These are phyloP conservation scores for Austroboletus novae-zelandiae DNA, from an alignment of 1,284 basidiomycete species.

Conservation along the genomic window DNA sequence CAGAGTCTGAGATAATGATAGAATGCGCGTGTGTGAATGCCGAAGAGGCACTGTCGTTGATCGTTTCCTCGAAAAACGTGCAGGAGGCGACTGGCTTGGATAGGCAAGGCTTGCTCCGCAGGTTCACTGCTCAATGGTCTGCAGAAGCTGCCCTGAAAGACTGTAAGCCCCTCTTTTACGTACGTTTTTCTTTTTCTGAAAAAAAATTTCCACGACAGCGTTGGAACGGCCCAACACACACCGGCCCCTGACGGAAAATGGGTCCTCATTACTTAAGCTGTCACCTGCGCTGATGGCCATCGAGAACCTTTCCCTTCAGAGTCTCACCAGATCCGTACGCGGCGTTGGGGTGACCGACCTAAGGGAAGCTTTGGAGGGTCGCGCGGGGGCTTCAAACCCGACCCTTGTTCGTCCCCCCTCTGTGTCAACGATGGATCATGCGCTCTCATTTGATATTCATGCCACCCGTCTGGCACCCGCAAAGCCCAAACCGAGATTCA, in stretches of 20 bases:
- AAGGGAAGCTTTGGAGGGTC: conserved; percentile 81
- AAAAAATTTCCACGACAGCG: conserved; percentile 35
- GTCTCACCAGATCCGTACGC: conserved; percentile 68
- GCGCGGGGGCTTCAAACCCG: conserved; percentile 75
- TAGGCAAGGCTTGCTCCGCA: conserved; percentile 48
- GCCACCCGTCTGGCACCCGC: conserved; percentile 42
- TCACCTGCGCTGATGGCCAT: conserved; percentile 85
- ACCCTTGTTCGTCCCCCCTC: conserved; percentile 63
- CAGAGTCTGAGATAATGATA: conserved; percentile 11
- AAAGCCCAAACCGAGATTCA: conserved; percentile 53
- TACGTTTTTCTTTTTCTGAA: conserved; percentile 3
- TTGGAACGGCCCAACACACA: conserved; percentile 60
- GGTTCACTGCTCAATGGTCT: conserved; percentile 65
- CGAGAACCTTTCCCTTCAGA: conserved; percentile 82
- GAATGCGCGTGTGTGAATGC: conserved; percentile 46
- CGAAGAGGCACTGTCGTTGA: conserved; percentile 49
- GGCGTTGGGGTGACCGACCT: conserved; percentile 84
- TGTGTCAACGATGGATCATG: conserved; percentile 71
- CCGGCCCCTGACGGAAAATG: conserved; percentile 61
- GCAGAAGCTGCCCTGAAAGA: conserved; percentile 72
- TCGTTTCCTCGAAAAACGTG: conserved; percentile 52
- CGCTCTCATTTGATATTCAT: conserved; percentile 47
- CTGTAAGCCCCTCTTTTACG: conserved; percentile 50
- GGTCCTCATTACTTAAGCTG: conserved; percentile 72
- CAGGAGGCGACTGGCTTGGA: conserved; percentile 67